phyloP scores from a whole-genome alignment of 192 early-diverging fungal species.

The Mortierella claussenii region DNA sequence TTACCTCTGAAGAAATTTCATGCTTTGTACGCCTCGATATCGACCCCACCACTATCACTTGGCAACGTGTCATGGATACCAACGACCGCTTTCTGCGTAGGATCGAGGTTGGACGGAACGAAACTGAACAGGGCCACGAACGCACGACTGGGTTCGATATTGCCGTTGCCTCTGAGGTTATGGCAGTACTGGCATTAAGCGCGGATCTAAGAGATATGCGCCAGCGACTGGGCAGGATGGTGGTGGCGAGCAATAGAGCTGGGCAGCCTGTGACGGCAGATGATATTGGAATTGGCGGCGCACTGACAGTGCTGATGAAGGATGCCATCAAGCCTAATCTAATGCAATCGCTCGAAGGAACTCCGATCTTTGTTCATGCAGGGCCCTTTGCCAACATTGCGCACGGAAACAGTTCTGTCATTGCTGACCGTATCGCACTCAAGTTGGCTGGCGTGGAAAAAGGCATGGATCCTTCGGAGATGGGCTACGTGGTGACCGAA shows the following conservation, averaged over 20 bases:
- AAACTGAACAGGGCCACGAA: slow-evolving; percentile 87
- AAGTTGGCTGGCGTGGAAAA: slow-evolving; percentile 86
- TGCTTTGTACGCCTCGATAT: slow-evolving; percentile 94
- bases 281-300: slow-evolving; percentile 96
- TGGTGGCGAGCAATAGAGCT: slow-evolving; percentile 84
- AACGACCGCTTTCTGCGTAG: slow-evolving; percentile 96
- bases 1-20: slow-evolving; percentile 81
- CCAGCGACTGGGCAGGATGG: slow-evolving; percentile 91
- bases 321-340: slow-evolving; percentile 98
- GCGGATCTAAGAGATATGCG: slow-evolving; percentile 95
- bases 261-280: slow-evolving; percentile 93
- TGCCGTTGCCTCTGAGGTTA: slow-evolving; percentile 96
- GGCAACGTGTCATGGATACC: slow-evolving; percentile 96
- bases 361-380: slow-evolving; percentile 98
- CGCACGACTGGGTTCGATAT: slow-evolving; percentile 98
- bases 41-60: slow-evolving; percentile 93
- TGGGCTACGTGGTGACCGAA: slow-evolving; percentile 96
- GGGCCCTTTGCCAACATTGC: slow-evolving; percentile 99
- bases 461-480: slow-evolving; percentile 60
- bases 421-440: slow-evolving; percentile 96
- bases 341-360: slow-evolving; percentile 99
- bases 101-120: slow-evolving; percentile 88
- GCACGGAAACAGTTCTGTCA: slow-evolving; percentile 95
- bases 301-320: slow-evolving; percentile 96
- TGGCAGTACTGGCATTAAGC: slow-evolving; percentile 96